Base-by-base conservation (phyloP, 495 filamentous ascomycete species). In the Xylaria intraflava region DNA sequence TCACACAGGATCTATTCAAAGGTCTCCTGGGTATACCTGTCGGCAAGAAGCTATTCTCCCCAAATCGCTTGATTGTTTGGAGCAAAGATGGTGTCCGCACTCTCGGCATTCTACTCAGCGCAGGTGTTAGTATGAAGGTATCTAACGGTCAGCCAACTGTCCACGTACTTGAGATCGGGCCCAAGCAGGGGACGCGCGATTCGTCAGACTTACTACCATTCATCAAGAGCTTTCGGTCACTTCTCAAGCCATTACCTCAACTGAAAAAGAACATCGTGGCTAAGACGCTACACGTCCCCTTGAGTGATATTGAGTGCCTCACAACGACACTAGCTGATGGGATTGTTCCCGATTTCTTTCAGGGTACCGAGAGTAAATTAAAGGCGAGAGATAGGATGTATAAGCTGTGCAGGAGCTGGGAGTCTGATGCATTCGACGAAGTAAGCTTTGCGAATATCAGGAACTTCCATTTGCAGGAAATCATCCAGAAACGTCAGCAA, bases 161-260 rank as follows among this genome's bases (percentile, higher is more conserved):
- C 31, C 85, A 89, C 57, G 81, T 94, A 6, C 77, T 91, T 24
- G 89, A 92, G 58, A 83, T 95, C 46, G 80, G 76, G 43, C 80
- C 77, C 1, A 67, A 78, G 48, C 72, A 79, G 35, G 75, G 77
- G 55, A 78, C 77, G 40, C 78, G 88, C n/a, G 79, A 89, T 60
- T 79, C 86, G 30, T 83, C 83, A 8, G 89, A 95, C 57, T 68
- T 92, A 45, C 73, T 96, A 19, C 90, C 90, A 6, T 95, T 88
- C 65, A 66, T 93, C 1, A 79, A 85, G 8, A 65, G 62, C 14
- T 87, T 90, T 69, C 74, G 85, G 10, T 64, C 69, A 31, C 66
- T 81, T 42, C 78, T 90, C 55, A 75, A 79, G 6, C 64, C 73
- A 8, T 68, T 92, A 0, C 87, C 87, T 9, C 71, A 75, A 40